Conservation (phyloP, 345 rosid species). For the Aquilaria malaccensis region DNA sequence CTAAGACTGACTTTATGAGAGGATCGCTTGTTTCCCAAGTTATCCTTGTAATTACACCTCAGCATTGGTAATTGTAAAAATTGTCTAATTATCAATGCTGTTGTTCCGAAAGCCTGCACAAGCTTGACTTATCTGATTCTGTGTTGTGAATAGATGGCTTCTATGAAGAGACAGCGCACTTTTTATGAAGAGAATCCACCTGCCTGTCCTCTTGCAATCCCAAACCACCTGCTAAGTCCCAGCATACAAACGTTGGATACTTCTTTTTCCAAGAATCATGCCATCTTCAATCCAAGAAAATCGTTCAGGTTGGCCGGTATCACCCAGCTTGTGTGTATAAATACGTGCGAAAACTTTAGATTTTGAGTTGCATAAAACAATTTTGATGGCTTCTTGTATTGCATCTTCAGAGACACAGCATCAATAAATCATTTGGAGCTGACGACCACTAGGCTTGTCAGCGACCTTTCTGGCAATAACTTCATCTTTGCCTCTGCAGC, state of each 20-base stretch:
- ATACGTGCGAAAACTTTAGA: no score
- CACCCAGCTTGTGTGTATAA: no score
- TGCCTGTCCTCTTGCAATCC: conserved; percentile 12
- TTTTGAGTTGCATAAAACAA: no score
- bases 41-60: no score
- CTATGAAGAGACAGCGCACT: conserved; percentile 35
- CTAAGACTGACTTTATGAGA: no score
- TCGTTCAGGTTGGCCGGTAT: conserved; percentile 28
- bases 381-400: not conserved
- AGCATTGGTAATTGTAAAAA: no score
- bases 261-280: conserved; percentile 6
- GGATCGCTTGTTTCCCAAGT: no score
- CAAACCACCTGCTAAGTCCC: conserved; percentile 10
- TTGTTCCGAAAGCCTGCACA: no score
- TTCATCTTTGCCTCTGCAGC: conserved; percentile 30
- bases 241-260: conserved; percentile 11
- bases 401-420: conserved; percentile 25
- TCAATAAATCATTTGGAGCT: conserved; percentile 17
- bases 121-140: not conserved
- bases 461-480: conserved; percentile 22
- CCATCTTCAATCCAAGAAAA: conserved; percentile 18
- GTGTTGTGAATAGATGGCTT: conserved; percentile 22
- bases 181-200: conserved; percentile 14
- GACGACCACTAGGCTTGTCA: conserved; percentile 16
- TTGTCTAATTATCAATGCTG: no score